Evolutionary conservation across 768 basidiomycete species (phyloP), one percentile per base, ranked within the genome.

Genomic region (Phlebiopsis gigantea): DNA sequence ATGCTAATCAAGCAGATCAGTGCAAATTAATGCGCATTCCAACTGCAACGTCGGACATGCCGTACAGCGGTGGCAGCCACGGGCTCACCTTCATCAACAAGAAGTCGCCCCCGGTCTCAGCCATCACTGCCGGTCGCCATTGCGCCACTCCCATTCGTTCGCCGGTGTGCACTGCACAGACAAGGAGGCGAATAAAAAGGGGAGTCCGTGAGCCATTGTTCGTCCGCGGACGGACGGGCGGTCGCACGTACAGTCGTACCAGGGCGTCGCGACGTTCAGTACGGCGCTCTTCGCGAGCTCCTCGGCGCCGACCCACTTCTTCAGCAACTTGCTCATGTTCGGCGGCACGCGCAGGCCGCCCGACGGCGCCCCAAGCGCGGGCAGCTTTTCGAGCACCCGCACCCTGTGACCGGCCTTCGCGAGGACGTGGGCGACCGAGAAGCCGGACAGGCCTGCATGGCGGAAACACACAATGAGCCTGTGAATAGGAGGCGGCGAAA

Each of bases 361-460:
- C 57, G 66, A 21, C 68, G 65, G 67, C 30, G 55, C 53, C n/a
- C 72, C 66, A n/a, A 71, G 71, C 15, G 75, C 77, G 55, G 74
- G 71, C 17, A 66, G 69, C 57, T 74, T 71, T 64, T 87, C 85
- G 21, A 86, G 66, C 2, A 87, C 75, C 1, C 76, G 70, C n/a
- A 85, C 84, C 29, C 72, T 69, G 68, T 87, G 85, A 5, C 85
- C 85, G 5, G 78, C 78, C 61, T 75, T 76, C 45, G 74, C 74
- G 42, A 87, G 72, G 15, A 79, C 72, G 61, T 77, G 79, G 4
- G 84, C 84, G 31, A 77, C 71, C 2, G 84, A 77, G 47, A 84
- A 69, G 9, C 85, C 85, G 39, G 78, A 74, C 14, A 86, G 73
- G 15, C 79, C 77, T 62, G 72, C 17, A n/a, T n/a, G n/a, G n/a